Conservation (phyloP, 495 filamentous ascomycete genomes). For the Elasticomyces elasticus region DNA sequence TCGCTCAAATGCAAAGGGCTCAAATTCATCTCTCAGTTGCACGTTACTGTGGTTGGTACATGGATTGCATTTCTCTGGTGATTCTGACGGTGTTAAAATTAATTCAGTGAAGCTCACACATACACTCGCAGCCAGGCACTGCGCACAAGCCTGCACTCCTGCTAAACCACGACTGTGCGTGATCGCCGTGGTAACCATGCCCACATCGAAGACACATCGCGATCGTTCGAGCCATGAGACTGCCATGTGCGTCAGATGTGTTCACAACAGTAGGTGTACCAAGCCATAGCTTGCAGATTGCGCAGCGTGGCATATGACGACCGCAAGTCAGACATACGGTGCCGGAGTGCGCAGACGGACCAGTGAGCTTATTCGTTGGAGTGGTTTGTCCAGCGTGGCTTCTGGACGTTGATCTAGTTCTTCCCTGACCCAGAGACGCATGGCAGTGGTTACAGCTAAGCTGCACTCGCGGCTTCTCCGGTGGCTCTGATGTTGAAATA, state of each 20-base stretch:
- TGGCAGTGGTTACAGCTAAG: conserved; percentile 81
- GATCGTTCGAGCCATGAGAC: conserved; percentile 47
- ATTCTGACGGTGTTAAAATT: too few relatives aligned
- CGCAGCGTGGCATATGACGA: conserved; percentile 78
- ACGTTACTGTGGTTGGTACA: too few relatives aligned
- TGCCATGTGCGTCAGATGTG: conserved; percentile 27
- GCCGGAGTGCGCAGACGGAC: conserved; percentile 40
- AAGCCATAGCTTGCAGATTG: conserved; percentile 75
- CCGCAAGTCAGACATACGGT: conserved; percentile 76
- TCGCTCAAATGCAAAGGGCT: too few relatives aligned
- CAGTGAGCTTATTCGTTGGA: neutral
- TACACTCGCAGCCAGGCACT: conserved; percentile 78
- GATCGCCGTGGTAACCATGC: conserved; percentile 82
- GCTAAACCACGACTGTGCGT: conserved; percentile 80
- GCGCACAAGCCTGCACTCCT: conserved; percentile 66
- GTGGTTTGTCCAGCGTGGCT: neutral
- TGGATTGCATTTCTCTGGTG: too few relatives aligned
- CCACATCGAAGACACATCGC: conserved; percentile 82
- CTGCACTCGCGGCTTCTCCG: conserved; percentile 59
- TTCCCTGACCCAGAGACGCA: conserved; percentile 24
- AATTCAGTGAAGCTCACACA: conserved; percentile 42
- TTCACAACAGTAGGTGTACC: conserved; percentile 62
- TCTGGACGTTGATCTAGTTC: conserved; percentile 5
- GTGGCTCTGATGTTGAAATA: conserved; percentile 43
- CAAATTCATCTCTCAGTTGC: too few relatives aligned